phyloP scores from a whole-genome alignment of 1,284 basidiomycete genomes.

The Papiliotrema flavescens region DNA sequence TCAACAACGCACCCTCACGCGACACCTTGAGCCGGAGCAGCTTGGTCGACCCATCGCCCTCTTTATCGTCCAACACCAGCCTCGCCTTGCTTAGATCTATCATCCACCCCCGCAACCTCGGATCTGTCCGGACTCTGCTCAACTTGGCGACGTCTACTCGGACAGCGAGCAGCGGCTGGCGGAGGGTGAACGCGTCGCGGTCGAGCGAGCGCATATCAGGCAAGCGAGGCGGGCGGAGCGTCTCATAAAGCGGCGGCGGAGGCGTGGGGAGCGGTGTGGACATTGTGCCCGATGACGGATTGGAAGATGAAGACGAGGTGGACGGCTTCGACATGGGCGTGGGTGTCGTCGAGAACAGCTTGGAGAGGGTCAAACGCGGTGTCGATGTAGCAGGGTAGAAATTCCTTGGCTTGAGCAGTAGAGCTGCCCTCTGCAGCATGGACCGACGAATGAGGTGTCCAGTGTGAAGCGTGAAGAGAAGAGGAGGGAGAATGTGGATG shows the following conservation, averaged over 20 bases:
- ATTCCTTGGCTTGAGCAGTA: too few species aligned
- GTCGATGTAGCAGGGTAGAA: too few species aligned
- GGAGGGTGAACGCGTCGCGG: slow-evolving; percentile 3
- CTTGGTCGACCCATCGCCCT: neutral
- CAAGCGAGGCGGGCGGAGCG: neutral
- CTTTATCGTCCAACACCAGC: neutral
- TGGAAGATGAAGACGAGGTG: too few species aligned
- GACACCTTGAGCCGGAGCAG: neutral
- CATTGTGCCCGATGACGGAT: too few species aligned
- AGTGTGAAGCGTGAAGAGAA: too few species aligned
- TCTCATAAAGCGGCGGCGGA: slow-evolving; percentile 1
- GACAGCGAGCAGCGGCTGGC: slow-evolving; percentile 4
- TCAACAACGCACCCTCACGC: neutral
- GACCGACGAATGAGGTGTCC: too few species aligned
- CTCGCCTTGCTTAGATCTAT: neutral
- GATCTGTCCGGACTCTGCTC: neutral
- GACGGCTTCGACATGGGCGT: too few species aligned
- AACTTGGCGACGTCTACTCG: neutral
- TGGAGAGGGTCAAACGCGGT: too few species aligned
- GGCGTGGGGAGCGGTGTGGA: neutral
- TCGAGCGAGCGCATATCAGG: slow-evolving; percentile 7
- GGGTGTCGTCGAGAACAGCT: too few species aligned
- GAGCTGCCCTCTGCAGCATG: too few species aligned
- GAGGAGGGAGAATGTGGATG: too few species aligned
- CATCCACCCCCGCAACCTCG: neutral